Evolutionary conservation across 257 asterid genomes (phyloP).

Genomic region (Leptodermis oblonga): DNA sequence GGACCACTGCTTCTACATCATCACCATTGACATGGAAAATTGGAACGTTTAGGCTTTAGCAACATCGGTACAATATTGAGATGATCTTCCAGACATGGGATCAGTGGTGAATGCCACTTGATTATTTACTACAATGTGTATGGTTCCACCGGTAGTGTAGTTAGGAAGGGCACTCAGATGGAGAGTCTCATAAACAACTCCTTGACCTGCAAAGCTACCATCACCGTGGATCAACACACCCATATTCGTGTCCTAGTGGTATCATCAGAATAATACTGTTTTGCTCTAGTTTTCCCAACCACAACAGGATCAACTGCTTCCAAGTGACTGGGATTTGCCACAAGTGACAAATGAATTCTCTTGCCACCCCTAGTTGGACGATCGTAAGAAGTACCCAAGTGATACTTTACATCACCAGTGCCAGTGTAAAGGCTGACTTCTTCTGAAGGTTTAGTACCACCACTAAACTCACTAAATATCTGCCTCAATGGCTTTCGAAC

Average conservation of each 20-base stretch:
- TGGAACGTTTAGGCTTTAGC: slow-evolving; percentile 89
- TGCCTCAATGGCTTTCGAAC: slow-evolving; percentile 87
- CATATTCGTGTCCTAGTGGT: slow-evolving; percentile 68
- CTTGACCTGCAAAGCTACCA: no score
- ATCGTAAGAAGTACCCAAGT: slow-evolving; percentile 92
- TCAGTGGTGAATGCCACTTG: slow-evolving; percentile 97
- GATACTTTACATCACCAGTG: slow-evolving; percentile 97
- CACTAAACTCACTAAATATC: slow-evolving; percentile 83
- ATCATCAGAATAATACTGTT: slow-evolving; percentile 81
- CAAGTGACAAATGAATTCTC: slow-evolving; percentile 86
- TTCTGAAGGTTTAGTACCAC: slow-evolving; percentile 81
- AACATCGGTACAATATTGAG: slow-evolving; percentile 94
- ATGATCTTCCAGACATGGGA: slow-evolving; percentile 87
- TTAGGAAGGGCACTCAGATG: no score
- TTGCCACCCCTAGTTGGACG: slow-evolving; percentile 95
- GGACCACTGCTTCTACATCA: slow-evolving; percentile 89
- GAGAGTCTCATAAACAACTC: no score
- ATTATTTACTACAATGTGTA: slow-evolving; percentile 93
- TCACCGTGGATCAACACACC: slow-evolving; percentile 88
- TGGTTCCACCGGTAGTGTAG: slow-evolving; percentile 91
- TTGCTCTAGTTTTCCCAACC: slow-evolving; percentile 89
- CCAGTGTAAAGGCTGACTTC: slow-evolving; percentile 89
- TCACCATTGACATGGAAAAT: slow-evolving; percentile 96
- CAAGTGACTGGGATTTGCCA: slow-evolving; percentile 93
- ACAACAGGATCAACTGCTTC: slow-evolving; percentile 96